Percentiles rank a stretch among this genome's conserved stretches.
Evolutionary conservation across 1,284 basidiomycete species (phyloP).

Genomic region (Leccinum subatratum): DNA sequence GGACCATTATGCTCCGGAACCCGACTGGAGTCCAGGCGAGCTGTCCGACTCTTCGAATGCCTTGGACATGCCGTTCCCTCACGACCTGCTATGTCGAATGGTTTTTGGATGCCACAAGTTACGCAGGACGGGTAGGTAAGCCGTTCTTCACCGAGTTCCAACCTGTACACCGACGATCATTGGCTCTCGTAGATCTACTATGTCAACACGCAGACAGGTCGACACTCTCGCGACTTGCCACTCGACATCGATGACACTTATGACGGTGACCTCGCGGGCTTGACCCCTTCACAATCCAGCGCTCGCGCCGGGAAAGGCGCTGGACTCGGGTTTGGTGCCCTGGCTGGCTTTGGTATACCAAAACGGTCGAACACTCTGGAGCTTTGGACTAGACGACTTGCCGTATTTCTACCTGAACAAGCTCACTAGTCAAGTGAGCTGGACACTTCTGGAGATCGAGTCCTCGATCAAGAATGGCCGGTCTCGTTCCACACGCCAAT

Average conservation of each 20-base stretch:
- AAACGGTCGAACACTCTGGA: constrained; percentile 61
- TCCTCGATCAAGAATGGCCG: constrained; percentile 23
- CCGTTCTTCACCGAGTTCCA: constrained; percentile 10
- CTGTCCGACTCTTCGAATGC: constrained; percentile 17
- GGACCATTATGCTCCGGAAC: constrained; percentile 24
- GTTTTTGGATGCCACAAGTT: constrained; percentile 78
- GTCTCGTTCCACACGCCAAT: constrained; percentile 30
- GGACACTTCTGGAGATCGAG: constrained; percentile 55
- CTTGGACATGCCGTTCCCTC: constrained; percentile 18
- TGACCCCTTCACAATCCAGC: constrained; percentile 51
- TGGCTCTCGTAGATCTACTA: constrained; percentile 73
- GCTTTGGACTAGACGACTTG: constrained; percentile 74
- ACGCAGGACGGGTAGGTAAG: constrained; percentile 69
- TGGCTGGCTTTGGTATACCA: constrained; percentile 56
- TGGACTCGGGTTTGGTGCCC: constrained; percentile 42
- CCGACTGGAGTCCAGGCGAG: constrained; percentile 26
- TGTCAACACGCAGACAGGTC: constrained; percentile 86
- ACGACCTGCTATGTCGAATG: constrained; percentile 47
- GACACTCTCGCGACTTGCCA: constrained; percentile 83
- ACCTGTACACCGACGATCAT: constrained; percentile 3
- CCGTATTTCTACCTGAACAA: constrained; percentile 77
- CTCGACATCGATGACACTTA: constrained; percentile 57
- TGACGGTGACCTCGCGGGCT: constrained; percentile 55
- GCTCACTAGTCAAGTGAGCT: constrained; percentile 61
- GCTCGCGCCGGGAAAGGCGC: constrained; percentile 52